Evolutionary conservation across 75 land plant species (phyloP).

Genomic region (Gnetum montanum): DNA sequence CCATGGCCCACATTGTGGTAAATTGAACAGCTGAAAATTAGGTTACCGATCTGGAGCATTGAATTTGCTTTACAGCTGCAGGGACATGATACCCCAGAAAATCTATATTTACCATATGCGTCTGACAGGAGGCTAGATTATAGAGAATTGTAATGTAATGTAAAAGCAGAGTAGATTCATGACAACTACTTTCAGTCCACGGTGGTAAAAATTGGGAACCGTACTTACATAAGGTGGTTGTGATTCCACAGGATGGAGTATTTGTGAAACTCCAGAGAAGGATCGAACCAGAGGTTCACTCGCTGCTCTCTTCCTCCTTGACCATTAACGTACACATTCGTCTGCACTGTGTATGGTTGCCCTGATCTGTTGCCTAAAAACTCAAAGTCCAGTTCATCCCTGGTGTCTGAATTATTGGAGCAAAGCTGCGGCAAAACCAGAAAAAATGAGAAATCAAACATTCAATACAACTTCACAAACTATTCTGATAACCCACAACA

Average conservation of each 20-base stretch:
- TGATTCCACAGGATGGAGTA: conserved; percentile 74
- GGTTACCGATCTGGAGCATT: too few relatives aligned
- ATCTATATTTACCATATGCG: too few relatives aligned
- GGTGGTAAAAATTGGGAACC: neutral
- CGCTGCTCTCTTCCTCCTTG: conserved; percentile 63
- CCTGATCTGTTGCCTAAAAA: conserved; percentile 22
- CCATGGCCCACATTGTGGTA: too few relatives aligned
- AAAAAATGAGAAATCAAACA: too few relatives aligned
- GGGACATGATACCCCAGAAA: too few relatives aligned
- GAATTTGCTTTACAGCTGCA: too few relatives aligned
- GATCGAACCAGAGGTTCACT: conserved; percentile 86
- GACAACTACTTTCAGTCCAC: neutral
- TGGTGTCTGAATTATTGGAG: neutral
- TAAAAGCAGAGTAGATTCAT: neutral
- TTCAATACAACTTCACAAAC: too few relatives aligned
- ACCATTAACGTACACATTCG: conserved; percentile 27
- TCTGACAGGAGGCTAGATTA: too few relatives aligned
- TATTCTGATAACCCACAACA: too few relatives aligned
- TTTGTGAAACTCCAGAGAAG: conserved; percentile 64
- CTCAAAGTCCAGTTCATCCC: conserved; percentile 30
- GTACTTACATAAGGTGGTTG: conserved; percentile 59
- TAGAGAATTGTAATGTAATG: neutral
- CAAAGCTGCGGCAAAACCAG: conserved; percentile 1
- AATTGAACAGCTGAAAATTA: too few relatives aligned
- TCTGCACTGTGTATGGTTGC: conserved; percentile 21